phyloP scores from a whole-genome alignment of 495 filamentous ascomycete genomes.

The Talaromyces wortmannii region DNA sequence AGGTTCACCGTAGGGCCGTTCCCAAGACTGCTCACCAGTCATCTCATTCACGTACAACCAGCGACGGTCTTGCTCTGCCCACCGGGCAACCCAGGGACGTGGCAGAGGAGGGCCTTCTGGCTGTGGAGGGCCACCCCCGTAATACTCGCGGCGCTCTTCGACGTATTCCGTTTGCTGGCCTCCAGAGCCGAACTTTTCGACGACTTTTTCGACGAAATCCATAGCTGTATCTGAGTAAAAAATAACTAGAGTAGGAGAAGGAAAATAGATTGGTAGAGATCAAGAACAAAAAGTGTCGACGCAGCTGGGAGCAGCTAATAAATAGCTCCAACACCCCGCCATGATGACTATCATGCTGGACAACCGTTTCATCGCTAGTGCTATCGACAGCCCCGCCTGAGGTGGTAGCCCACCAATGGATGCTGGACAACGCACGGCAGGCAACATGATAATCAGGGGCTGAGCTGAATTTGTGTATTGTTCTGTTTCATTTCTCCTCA shows the following conservation, averaged over 20 bases:
- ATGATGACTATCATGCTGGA: background rate
- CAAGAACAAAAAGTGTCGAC: too few relatives aligned
- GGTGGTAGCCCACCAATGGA: background rate
- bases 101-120: slow-evolving; percentile 35
- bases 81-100: slow-evolving; percentile 46
- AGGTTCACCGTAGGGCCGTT: slow-evolving; percentile 23
- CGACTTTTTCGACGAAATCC: slow-evolving; percentile 33
- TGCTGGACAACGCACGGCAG: background rate
- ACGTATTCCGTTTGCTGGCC: slow-evolving; percentile 4
- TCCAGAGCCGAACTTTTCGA: slow-evolving; percentile 14
- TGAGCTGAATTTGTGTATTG: background rate
- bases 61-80: slow-evolving; percentile 41
- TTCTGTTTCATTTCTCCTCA: too few relatives aligned
- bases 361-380: too few relatives aligned
- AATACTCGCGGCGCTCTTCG: slow-evolving; percentile 5
- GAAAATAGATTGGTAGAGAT: background rate
- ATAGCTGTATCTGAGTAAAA: slow-evolving; percentile 9
- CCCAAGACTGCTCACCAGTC: slow-evolving; percentile 47
- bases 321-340: background rate
- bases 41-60: slow-evolving; percentile 51
- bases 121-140: slow-evolving; percentile 5
- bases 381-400: too few relatives aligned
- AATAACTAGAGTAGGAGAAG: background rate
- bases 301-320: background rate
- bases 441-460: background rate